phyloP scores from a whole-genome alignment of 148 eudicot genomes.

The Amaranthus cruentus region DNA sequence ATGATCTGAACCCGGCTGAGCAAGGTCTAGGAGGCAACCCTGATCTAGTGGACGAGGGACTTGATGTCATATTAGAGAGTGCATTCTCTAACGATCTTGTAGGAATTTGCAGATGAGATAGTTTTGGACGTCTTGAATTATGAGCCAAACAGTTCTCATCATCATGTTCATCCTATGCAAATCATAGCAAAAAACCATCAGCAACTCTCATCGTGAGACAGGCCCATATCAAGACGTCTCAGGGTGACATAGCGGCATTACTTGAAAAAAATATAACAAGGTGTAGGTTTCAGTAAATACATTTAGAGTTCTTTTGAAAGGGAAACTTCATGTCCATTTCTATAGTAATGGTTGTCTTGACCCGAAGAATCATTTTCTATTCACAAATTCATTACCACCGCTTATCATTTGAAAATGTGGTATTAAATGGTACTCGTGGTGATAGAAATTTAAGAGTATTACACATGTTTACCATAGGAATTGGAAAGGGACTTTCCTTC shows the following conservation, averaged over 20 bases:
- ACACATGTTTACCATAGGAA: no score
- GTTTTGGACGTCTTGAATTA: conserved; percentile 32
- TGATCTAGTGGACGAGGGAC: conserved; percentile 27
- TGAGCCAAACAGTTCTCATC: conserved; percentile 19
- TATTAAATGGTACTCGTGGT: no score
- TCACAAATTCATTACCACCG: no score
- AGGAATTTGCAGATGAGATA: conserved; percentile 27
- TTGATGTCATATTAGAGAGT: conserved; percentile 16
- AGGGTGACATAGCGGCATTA: neutral
- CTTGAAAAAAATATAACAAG: neutral
- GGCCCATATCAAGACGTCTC: no score
- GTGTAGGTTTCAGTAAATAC: neutral
- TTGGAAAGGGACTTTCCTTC: no score
- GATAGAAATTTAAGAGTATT: no score
- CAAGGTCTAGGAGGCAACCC: conserved; percentile 34
- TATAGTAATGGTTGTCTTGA: neutral
- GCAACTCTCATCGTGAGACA: neutral
- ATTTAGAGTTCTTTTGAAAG: no score
- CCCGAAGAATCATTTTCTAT: neutral
- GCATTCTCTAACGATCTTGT: conserved; percentile 23
- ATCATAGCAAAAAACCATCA: neutral
- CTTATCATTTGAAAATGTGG: no score
- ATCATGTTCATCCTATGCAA: conserved; percentile 16
- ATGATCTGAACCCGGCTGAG: conserved; percentile 31
- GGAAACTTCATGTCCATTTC: no score